Conservation (phyloP, 345 rosid species). For the Melastoma malabathricum region DNA sequence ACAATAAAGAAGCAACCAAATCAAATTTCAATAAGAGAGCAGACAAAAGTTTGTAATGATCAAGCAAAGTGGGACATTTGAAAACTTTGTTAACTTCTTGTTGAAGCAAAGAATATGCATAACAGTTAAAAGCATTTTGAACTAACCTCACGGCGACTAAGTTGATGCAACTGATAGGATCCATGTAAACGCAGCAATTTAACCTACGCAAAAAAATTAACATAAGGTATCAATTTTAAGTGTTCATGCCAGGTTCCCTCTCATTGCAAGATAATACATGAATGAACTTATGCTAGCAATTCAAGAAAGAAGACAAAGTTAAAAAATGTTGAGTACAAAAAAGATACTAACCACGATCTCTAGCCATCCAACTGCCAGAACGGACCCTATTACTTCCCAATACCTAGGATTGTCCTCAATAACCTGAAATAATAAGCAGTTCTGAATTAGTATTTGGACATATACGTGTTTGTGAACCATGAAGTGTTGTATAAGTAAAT, state of each 20-base stretch:
- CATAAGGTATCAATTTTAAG: not conserved
- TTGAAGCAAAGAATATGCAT: too few species aligned
- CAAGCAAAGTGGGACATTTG: too few species aligned
- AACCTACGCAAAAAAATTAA: slow-evolving; percentile 37
- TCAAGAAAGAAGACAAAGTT: not conserved
- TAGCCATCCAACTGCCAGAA: slow-evolving; percentile 83
- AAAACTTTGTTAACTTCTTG: too few species aligned
- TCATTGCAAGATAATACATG: too few species aligned
- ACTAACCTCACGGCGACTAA: slow-evolving; percentile 77
- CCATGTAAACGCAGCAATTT: slow-evolving; percentile 79
- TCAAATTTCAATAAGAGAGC: too few species aligned
- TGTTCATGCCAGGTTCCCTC: not conserved
- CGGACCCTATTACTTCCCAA: slow-evolving; percentile 79
- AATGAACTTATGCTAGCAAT: not conserved
- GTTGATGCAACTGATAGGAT: slow-evolving; percentile 86
- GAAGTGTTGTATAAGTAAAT: not conserved
- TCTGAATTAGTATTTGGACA: not conserved
- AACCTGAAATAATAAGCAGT: slow-evolving; percentile 27
- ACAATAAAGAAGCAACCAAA: too few species aligned
- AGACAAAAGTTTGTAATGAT: too few species aligned
- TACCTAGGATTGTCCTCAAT: slow-evolving; percentile 66
- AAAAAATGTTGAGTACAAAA: not conserved
- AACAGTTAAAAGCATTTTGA: not conserved
- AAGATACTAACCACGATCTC: slow-evolving; percentile 59
- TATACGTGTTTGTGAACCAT: too few species aligned